Base-by-base conservation (phyloP, 1,284 basidiomycete genomes). In the Peniophora sp. region DNA sequence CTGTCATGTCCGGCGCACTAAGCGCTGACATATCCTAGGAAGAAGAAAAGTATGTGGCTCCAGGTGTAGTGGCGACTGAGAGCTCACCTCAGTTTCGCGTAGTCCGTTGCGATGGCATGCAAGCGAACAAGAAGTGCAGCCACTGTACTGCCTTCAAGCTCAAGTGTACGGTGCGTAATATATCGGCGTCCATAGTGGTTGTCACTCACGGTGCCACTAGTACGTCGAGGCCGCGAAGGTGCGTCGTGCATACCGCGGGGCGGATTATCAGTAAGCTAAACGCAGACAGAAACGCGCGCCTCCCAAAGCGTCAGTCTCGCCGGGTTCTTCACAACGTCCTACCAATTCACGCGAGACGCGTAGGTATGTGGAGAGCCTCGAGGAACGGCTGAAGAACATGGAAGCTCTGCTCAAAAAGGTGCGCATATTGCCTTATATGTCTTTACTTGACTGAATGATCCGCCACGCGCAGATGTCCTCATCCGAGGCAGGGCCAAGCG, bases 221-320 rank as follows among this genome's bases (percentile, higher is more conserved):
- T 92, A 90, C 62, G 69, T 88, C 48, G 83, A 87, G 60, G 78
- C 79, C 2, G 80, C 83, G 24, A 84, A 84, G 76, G 85, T 85
- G 54, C 47, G 72, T 65, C 35, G 61, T 24, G 27, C 27, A 32
- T n/a, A 8, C 5, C n/a, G 20, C n/a, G n/a, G 6, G 6, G n/a
- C 20, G 39, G 5, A 17, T 22, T 6, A 15, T 41, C 39, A 23
- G 15, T 20, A 32, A n/a, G n/a, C 34, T 39, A 24, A 24, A 3
- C 3, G 17, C n/a, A 17, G 6, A 15, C 55, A 91, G 79, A 87
- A 90, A 71, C 81, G 90, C 36, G 88, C 89, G 2, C 87, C 89
- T 23, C 86, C 90, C 1, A 90, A 92, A 69, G 89, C 88, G 78
- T 92, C 61, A 53, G 78, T 68, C 17, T 20, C 24, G 11, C 10